Evolutionary conservation across 345 rosid genomes (phyloP).

Genomic region (Hibiscus tridactylites): DNA sequence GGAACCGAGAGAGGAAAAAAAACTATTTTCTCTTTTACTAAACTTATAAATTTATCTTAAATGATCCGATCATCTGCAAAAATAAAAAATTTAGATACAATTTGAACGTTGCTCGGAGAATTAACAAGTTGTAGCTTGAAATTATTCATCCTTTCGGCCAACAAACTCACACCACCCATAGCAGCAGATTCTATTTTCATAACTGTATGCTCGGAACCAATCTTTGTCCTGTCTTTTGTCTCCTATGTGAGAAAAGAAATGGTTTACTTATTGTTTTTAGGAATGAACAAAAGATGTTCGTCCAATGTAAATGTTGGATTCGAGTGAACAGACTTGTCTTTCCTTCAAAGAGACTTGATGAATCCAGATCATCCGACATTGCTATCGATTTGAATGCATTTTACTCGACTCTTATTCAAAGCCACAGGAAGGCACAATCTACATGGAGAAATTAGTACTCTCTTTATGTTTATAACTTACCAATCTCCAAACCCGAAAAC

Average conservation of each 20-base stretch:
- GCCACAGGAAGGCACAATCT: conserved; percentile 41
- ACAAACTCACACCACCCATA: conserved; percentile 38
- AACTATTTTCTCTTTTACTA: too few species aligned
- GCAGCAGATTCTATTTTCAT: conserved; percentile 83
- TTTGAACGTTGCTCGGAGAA: neutral
- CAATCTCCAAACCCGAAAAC: neutral
- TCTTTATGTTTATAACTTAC: neutral
- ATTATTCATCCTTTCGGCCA: conserved; percentile 46
- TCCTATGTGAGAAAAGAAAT: conserved; percentile 31
- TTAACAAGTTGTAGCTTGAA: conserved; percentile 37
- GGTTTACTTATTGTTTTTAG: neutral
- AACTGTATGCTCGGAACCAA: conserved; percentile 59
- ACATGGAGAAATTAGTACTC: neutral
- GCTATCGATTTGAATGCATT: conserved; percentile 88
- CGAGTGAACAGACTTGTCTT: conserved; percentile 32
- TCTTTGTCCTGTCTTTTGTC: conserved; percentile 53
- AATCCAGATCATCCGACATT: conserved; percentile 87
- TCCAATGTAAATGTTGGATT: neutral
- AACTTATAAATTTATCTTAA: too few species aligned
- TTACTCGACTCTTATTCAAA: conserved; percentile 28
- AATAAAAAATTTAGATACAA: too few species aligned
- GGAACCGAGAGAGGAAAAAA: too few species aligned
- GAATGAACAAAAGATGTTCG: conserved; percentile 7
- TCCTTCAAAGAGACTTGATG: conserved; percentile 86
- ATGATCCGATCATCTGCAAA: too few species aligned